phyloP scores from a whole-genome alignment of 139 green algal species.

The Coccomyxa sp. region DNA sequence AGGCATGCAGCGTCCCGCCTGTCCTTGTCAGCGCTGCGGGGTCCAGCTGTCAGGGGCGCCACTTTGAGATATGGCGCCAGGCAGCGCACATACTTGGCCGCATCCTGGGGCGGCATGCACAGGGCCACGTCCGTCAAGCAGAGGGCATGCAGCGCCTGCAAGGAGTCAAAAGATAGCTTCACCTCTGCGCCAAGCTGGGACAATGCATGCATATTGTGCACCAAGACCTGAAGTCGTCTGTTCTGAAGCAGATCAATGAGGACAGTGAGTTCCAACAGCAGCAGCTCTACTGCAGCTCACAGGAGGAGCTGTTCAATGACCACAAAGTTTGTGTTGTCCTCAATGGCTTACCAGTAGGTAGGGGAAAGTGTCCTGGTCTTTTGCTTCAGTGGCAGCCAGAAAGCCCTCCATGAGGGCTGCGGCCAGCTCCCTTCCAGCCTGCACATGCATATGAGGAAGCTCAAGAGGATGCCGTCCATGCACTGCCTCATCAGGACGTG shows the following conservation, averaged over 20 bases:
- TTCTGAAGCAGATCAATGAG: too few relatives aligned
- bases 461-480: too few relatives aligned
- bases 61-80: slow-evolving; percentile 69
- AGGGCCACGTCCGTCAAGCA: slow-evolving; percentile 47
- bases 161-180: too few relatives aligned
- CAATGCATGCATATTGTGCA: too few relatives aligned
- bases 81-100: slow-evolving; percentile 41
- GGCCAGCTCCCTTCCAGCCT: slow-evolving; percentile 35
- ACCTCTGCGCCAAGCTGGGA: too few relatives aligned
- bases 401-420: slow-evolving; percentile 50
- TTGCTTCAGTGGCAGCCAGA: slow-evolving; percentile 17
- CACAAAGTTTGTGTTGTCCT: too few relatives aligned
- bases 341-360: slow-evolving; percentile 11
- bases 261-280: too few relatives aligned
- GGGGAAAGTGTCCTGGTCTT: slow-evolving; percentile 5
- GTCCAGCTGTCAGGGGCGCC: not conserved
- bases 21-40: not conserved
- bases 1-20: not conserved
- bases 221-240: too few relatives aligned
- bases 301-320: too few relatives aligned
- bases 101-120: slow-evolving; percentile 47
- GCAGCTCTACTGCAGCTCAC: too few relatives aligned
- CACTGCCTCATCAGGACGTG: too few relatives aligned
- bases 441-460: too few relatives aligned
- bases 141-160: slow-evolving; percentile 80